Evolutionary conservation across 2,329 filamentous ascomycete genomes (phyloP), one percentile per base, ranked within the genome.

Genomic region (Metarhizium guizhouense): DNA sequence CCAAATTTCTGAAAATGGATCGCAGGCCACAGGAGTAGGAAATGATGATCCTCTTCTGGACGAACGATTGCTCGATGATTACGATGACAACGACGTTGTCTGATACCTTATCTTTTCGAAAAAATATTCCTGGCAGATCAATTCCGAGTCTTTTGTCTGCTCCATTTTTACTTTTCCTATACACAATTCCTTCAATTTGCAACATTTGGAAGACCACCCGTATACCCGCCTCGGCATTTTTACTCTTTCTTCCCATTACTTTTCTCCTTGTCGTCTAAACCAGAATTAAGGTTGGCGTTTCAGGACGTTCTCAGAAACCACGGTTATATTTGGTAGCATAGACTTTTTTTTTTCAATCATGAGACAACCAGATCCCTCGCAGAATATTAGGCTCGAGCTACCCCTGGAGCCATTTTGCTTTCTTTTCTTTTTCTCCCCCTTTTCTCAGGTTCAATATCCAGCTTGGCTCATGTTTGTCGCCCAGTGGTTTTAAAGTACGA

Each of bases 1-100:
- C 57, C 84, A 83, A 67, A 88, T 96, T 71, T 83, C 83, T 40
- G 88, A 93, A 64, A 76, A 80, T 14, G 75, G 69, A 13, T 70
- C 74, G 54, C 72, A 76, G 52, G 70, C 75, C 54, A 73, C 67
- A 58, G 64, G 64, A 43, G 66, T 64, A 14, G 70, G 72, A 20
- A 73, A 75, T 49, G 76, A 78, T 58, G 70, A 70, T 20, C 64
- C 68, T 4, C 60, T 70, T 20, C 59, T 68, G 38, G 64, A 70
- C 50, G 68, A 70, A 16, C 57, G 64, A 29, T 64, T 70, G 38
- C 61, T 67, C 6, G 34, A 43, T 8, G 56, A 53, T 51, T 69
- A 69, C 47, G 65, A 65, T 52, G 65, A 69, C 20, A 63, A 70
- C n/a, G 59, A 64, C 52, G 63, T 62, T 40, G 68, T 67, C 45